Evolutionary conservation across 2,329 filamentous ascomycete species (phyloP).

Genomic region (Cercospora brassicicola): DNA sequence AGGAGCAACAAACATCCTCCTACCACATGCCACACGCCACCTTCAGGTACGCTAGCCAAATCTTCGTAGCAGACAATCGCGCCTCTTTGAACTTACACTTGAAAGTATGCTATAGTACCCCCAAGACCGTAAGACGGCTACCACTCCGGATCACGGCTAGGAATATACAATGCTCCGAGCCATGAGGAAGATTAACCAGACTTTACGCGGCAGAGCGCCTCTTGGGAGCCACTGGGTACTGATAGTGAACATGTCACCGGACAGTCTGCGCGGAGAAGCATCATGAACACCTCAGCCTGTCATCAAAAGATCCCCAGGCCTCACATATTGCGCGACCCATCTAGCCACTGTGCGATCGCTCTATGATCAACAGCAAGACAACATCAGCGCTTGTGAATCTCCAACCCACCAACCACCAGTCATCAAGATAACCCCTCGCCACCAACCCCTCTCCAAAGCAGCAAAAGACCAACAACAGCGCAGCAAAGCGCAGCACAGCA

Average conservation of each 20-base stretch:
- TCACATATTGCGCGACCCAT: neutral
- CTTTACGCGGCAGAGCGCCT: neutral
- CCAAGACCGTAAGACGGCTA: neutral
- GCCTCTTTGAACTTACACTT: neutral
- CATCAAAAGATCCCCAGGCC: neutral
- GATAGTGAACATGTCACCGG: neutral
- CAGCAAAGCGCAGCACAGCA: neutral
- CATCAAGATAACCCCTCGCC: neutral
- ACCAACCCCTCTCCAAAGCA: neutral
- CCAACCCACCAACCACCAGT: neutral
- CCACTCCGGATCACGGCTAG: neutral
- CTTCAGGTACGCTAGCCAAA: neutral
- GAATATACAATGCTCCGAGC: neutral
- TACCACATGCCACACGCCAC: conserved; percentile 1
- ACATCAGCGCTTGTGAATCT: neutral
- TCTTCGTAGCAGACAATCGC: neutral
- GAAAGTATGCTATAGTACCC: neutral
- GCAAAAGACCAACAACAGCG: neutral
- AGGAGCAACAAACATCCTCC: neutral
- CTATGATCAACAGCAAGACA: neutral
- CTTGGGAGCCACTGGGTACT: neutral
- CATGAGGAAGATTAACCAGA: neutral
- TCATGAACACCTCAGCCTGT: neutral
- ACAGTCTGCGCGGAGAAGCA: too few species aligned
- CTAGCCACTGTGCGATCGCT: neutral